Evolutionary conservation across 352 stramenopile species (phyloP).

Genomic region (Phytopythium boreale): DNA sequence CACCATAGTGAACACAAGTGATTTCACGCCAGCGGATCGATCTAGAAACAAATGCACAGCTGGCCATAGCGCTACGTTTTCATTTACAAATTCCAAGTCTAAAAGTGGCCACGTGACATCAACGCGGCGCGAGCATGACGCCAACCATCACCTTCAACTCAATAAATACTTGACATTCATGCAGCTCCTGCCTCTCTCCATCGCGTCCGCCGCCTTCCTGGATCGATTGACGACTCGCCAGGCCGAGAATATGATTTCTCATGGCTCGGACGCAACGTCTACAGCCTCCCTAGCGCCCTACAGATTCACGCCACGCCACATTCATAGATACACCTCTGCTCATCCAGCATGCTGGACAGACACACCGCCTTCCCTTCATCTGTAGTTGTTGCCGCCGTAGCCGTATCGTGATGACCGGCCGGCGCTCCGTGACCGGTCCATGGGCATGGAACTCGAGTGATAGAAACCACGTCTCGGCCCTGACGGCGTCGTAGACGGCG

Average conservation of each 20-base stretch:
- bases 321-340: constrained; percentile 4
- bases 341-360: neutral
- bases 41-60: too few species aligned
- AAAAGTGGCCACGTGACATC: neutral
- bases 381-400: constrained; percentile 16
- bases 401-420: constrained; percentile 40
- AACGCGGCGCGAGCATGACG: too few species aligned
- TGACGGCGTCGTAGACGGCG: constrained; percentile 9
- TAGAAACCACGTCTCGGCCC: constrained; percentile 32
- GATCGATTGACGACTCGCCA: neutral
- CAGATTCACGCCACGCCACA: neutral
- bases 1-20: neutral
- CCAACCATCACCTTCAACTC: neutral
- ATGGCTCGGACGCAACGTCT: neutral
- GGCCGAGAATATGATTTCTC: neutral
- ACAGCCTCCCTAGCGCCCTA: neutral
- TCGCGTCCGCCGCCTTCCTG: neutral
- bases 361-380: neutral
- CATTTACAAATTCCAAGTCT: neutral
- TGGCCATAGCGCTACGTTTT: neutral
- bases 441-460: constrained; percentile 43
- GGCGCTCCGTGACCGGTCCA: constrained; percentile 50
- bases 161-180: constrained; percentile 7
- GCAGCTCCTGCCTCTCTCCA: neutral
- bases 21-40: neutral